Evolutionary conservation across 2,329 filamentous ascomycete genomes (phyloP).

Genomic region (Pyrenophora seminiperda): DNA sequence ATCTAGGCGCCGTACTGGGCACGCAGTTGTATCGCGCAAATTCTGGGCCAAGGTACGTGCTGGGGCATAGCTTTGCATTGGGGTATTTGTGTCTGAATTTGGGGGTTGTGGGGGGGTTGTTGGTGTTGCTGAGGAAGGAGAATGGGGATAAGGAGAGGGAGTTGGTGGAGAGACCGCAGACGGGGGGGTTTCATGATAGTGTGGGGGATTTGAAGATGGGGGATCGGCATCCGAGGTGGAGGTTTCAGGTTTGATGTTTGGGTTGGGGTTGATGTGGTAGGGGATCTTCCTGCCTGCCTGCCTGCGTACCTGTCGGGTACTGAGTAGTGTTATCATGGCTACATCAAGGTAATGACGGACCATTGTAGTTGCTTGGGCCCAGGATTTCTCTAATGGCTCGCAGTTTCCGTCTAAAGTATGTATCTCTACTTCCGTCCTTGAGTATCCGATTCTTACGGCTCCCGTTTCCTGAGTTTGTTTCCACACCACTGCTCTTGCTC

Average conservation of each 20-base stretch:
- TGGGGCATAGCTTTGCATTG: constrained; percentile 45
- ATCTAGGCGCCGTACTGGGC: constrained; percentile 50
- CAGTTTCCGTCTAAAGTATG: too few species aligned
- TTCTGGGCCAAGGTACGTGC: constrained; percentile 42
- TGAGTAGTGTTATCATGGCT: too few species aligned
- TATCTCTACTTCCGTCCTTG: too few species aligned
- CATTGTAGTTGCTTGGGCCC: too few species aligned
- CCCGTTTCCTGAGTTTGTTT: too few species aligned
- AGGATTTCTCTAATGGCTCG: too few species aligned
- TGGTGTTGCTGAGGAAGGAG: constrained; percentile 40
- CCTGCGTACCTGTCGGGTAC: too few species aligned
- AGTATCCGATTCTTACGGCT: too few species aligned
- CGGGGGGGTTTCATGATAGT: constrained; percentile 36
- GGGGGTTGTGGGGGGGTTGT: constrained; percentile 37
- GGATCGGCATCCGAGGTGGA: constrained; percentile 46
- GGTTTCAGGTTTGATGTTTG: constrained; percentile 28
- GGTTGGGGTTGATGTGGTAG: too few species aligned
- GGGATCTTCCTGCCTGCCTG: too few species aligned
- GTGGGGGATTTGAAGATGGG: constrained; percentile 40
- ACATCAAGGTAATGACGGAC: too few species aligned
- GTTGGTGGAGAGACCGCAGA: constrained; percentile 33
- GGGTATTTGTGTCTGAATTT: constrained; percentile 43
- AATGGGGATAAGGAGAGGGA: constrained; percentile 38
- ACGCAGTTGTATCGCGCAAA: constrained; percentile 47
- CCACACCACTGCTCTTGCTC: too few species aligned